Conservation (phyloP, 805 yeast genomes). For the Myxozyma nipponensis region DNA sequence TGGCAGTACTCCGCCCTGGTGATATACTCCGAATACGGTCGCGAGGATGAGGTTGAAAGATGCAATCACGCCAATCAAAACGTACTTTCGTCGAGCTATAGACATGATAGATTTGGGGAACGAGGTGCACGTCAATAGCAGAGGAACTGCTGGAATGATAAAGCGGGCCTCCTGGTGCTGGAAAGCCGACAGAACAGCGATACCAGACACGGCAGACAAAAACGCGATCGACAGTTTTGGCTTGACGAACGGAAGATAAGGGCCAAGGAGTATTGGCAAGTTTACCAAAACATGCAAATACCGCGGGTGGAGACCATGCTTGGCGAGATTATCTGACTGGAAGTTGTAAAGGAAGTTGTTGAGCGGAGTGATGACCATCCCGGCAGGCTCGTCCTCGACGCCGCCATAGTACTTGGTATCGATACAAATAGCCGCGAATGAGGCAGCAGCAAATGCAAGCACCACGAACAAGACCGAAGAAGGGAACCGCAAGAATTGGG, state of each 20-base stretch:
- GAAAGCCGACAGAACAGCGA: slow-evolving; percentile 57
- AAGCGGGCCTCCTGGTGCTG: slow-evolving; percentile 97
- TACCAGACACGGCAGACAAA: slow-evolving; percentile 56
- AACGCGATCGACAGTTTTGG: slow-evolving; percentile 30
- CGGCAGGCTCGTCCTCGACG: slow-evolving; percentile 13
- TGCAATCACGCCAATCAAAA: slow-evolving; percentile 48
- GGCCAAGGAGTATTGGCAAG: slow-evolving; percentile 79
- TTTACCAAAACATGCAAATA: slow-evolving; percentile 73
- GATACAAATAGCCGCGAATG: slow-evolving; percentile 10
- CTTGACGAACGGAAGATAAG: slow-evolving; percentile 52
- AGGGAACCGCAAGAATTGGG: slow-evolving; percentile 19
- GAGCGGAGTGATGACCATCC: slow-evolving; percentile 61
- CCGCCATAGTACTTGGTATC: slow-evolving; percentile 24
- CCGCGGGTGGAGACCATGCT: slow-evolving; percentile 80
- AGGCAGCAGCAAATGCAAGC: slow-evolving; percentile 5
- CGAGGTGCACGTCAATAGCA: slow-evolving; percentile 41
- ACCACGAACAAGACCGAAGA: slow-evolving; percentile 9
- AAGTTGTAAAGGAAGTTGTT: slow-evolving; percentile 75
- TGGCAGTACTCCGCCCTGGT: slow-evolving; percentile 86
- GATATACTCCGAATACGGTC: slow-evolving; percentile 70
- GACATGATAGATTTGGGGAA: slow-evolving; percentile 23
- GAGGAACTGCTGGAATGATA: slow-evolving; percentile 71
- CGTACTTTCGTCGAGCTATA: slow-evolving; percentile 18
- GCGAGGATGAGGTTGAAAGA: slow-evolving; percentile 59
- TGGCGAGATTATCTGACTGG: slow-evolving; percentile 52